Percentiles rank a stretch among this genome's conserved stretches.
These are phyloP conservation scores for Chrysosporium keratinophilum DNA, from an alignment of 2,329 filamentous ascomycete genomes.

Conservation along the genomic window DNA sequence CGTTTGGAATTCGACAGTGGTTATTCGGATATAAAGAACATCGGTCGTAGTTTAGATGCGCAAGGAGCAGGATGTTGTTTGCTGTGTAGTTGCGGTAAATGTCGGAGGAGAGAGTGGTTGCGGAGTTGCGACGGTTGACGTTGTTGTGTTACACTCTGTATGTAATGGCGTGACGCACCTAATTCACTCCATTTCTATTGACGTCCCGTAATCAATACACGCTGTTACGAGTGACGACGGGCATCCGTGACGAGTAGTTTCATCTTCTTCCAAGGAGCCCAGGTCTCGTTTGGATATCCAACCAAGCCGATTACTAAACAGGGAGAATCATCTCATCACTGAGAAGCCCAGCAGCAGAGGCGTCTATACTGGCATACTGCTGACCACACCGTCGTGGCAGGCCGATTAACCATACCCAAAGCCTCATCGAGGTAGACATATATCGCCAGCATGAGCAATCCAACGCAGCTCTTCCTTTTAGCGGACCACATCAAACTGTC, in stretches of 20 bases:
- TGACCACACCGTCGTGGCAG: neutral
- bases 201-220: conserved; percentile 1
- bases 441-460: conserved; percentile 38
- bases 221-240: neutral
- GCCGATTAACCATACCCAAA: neutral
- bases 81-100: neutral
- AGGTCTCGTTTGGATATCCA: neutral
- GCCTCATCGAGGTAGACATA: neutral
- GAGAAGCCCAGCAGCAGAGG: neutral
- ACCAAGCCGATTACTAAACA: neutral
- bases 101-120: neutral
- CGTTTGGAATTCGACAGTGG: too few relatives aligned
- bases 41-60: neutral
- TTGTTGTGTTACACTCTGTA: neutral
- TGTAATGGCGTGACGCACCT: neutral
- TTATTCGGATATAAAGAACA: too few relatives aligned
- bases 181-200: neutral
- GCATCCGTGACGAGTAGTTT: neutral
- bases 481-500: conserved; percentile 96
- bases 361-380: too few relatives aligned
- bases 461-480: conserved; percentile 74
- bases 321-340: neutral
- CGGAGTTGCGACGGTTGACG: neutral
- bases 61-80: too few relatives aligned
- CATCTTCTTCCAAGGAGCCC: neutral